Evolutionary conservation across 768 basidiomycete species (phyloP).

Genomic region (Harrya chromipes): DNA sequence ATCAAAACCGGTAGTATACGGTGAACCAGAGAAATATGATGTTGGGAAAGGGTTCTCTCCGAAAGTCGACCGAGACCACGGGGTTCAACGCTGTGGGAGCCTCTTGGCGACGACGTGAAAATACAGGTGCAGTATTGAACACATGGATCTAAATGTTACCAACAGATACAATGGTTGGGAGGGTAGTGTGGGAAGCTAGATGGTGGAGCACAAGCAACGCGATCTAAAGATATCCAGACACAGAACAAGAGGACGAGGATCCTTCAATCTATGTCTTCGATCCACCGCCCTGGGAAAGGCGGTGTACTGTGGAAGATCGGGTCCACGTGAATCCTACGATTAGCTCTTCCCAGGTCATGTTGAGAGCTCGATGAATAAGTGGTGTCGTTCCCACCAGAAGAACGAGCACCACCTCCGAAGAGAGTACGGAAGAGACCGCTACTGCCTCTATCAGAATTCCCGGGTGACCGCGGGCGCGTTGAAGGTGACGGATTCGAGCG

Average conservation of each 20-base stretch:
- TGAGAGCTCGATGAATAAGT: slow-evolving; percentile 11
- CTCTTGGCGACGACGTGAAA: background rate
- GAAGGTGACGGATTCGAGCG: slow-evolving; percentile 16
- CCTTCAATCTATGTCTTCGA: slow-evolving; percentile 32
- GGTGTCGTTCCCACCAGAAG: slow-evolving; percentile 15
- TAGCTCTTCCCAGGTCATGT: slow-evolving; percentile 7
- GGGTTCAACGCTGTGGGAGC: background rate
- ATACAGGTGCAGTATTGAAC: slow-evolving; percentile 10
- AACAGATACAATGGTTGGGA: slow-evolving; percentile 9
- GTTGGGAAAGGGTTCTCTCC: background rate
- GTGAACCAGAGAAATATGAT: background rate
- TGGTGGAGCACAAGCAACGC: background rate
- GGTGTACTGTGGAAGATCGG: slow-evolving; percentile 14
- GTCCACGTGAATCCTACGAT: slow-evolving; percentile 10
- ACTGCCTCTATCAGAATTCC: slow-evolving; percentile 20
- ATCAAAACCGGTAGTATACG: background rate
- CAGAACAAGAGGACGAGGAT: background rate
- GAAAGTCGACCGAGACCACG: background rate
- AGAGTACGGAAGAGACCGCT: slow-evolving; percentile 29
- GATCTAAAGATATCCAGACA: slow-evolving; percentile 1
- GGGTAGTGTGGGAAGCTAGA: slow-evolving; percentile 11
- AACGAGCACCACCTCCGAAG: slow-evolving; percentile 26
- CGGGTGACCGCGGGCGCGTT: slow-evolving; percentile 17
- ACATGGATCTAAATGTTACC: slow-evolving; percentile 21
- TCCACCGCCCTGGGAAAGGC: slow-evolving; percentile 34